A percentile compares a stretch with the other conserved stretches of the same genome.
Conservation (phyloP, 495 filamentous ascomycete species). For the Sporormia fimetaria region DNA sequence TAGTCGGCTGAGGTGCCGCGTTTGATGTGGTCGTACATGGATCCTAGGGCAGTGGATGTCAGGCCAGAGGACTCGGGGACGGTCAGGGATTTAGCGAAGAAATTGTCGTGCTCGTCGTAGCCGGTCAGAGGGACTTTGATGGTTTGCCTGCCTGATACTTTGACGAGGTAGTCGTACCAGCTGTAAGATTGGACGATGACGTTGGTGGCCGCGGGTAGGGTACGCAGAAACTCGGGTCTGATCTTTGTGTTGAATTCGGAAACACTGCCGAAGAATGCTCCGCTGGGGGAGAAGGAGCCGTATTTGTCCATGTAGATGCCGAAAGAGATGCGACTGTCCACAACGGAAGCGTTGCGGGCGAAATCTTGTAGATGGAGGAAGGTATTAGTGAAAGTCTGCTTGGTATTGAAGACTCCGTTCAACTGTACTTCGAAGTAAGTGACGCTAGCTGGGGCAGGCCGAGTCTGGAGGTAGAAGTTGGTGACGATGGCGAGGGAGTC, state of each 20-base stretch:
- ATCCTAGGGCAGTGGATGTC: constrained; percentile 29
- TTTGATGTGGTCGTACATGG: constrained; percentile 39
- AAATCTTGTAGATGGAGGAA: constrained; percentile 26
- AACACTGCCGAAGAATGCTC: constrained; percentile 18
- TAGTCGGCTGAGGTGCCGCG: background rate
- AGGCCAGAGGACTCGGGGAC: constrained; percentile 30
- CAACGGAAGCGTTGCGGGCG: constrained; percentile 17
- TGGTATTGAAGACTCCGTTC: constrained; percentile 3
- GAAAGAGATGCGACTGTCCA: constrained; percentile 18
- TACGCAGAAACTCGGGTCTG: constrained; percentile 19
- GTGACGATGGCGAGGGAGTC: constrained; percentile 55
- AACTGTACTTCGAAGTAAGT: constrained; percentile 37
- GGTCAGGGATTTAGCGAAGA: constrained; percentile 42
- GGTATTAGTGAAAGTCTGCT: constrained; percentile 13
- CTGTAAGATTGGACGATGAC: constrained; percentile 2
- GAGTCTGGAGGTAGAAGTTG: constrained; percentile 49
- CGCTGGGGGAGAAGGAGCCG: constrained; percentile 6
- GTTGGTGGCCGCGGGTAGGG: constrained; percentile 2
- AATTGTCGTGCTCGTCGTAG: constrained; percentile 36
- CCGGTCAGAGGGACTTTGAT: constrained; percentile 26
- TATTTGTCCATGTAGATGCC: constrained; percentile 20
- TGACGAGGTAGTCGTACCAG: constrained; percentile 17
- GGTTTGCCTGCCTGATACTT: constrained; percentile 14
- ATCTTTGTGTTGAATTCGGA: constrained; percentile 20
- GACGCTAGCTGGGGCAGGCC: constrained; percentile 40